These are phyloP conservation scores for Nectriaceae sp. DNA, from an alignment of 2,329 filamentous ascomycete genomes.

Conservation along the genomic window DNA sequence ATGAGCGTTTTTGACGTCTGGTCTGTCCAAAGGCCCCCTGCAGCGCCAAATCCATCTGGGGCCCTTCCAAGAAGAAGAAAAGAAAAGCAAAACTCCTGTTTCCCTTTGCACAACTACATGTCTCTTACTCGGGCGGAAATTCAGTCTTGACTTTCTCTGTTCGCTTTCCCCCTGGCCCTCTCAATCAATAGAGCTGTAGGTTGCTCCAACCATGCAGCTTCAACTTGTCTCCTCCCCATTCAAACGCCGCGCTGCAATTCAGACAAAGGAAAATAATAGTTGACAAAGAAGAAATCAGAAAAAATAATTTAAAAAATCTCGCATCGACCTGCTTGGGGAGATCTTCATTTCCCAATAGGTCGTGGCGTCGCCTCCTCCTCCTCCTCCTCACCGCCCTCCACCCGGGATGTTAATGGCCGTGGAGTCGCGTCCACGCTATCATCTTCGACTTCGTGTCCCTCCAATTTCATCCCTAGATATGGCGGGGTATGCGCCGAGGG, in stretches of 20 bases:
- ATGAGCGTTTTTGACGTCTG: too few species aligned
- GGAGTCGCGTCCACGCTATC: slow-evolving; percentile 46
- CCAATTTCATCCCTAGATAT: slow-evolving; percentile 16
- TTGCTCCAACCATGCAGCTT: background rate
- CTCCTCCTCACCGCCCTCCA: slow-evolving; percentile 14
- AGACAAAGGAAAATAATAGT: slow-evolving; percentile 24
- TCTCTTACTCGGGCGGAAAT: slow-evolving; percentile 5
- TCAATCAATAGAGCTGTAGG: background rate
- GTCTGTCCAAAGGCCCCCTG: slow-evolving; percentile 13
- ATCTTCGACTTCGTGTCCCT: slow-evolving; percentile 13
- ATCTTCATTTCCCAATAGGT: slow-evolving; percentile 29
- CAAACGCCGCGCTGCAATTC: slow-evolving; percentile 32
- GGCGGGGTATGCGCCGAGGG: slow-evolving; percentile 26
- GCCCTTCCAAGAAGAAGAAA: slow-evolving; percentile 6
- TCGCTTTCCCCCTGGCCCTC: slow-evolving; percentile 3
- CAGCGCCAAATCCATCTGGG: background rate
- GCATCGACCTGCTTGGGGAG: background rate
- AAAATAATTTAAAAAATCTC: background rate
- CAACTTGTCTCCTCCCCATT: slow-evolving; percentile 19
- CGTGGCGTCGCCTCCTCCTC: slow-evolving; percentile 45
- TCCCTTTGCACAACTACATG: slow-evolving; percentile 12
- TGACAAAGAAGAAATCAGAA: background rate
- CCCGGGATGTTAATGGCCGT: slow-evolving; percentile 33
- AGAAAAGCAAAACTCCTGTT: slow-evolving; percentile 20
- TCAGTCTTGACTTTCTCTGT: slow-evolving; percentile 5